Base-by-base conservation (phyloP, 2,329 filamentous ascomycete species). In the Rhytidhysteron rufulum region DNA sequence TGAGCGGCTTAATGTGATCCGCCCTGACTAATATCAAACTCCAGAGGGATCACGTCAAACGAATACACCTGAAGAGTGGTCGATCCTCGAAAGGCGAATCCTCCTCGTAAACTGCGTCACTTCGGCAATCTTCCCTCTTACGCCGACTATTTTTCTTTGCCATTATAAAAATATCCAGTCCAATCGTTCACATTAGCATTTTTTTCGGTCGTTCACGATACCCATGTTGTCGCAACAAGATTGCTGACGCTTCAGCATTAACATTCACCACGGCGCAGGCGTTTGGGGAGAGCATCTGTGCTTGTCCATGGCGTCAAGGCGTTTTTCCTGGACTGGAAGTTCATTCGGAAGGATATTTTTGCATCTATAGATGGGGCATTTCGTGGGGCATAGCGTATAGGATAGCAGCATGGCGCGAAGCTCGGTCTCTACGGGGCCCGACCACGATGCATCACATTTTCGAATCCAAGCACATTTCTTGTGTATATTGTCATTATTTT, bases 41-140 rank as follows among this genome's bases (percentile, higher is more conserved):
- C 17, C 44, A 67, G 63, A 55, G 63, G 52, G 63, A 67, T 44
- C 63, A 67, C 37, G 63, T 67, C 16, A 67, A 67, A 43, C 54
- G 63, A 30, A 67, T 67, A 51, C 63, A 67, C 32, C 52, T 66
- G 25, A 67, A 67, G 49, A 39, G 42, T 17, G 25, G 36, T 15
- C 24, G 42, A 25, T 8, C 7, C 24, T 27, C 24, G 24, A 27
- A 27, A 27, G 7, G 8, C 24, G 24, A 27, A 27, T 8, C 24
- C 7, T 27, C 24, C 24, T 7, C 24, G 8, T 27, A 7, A 27
- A 13, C 24, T 13, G 24, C 24, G 13, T 27, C 24, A 27, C 13
- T 13, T 27, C 24, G 24, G 13, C 13, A 8, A 27, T 27, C 13
- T 27, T 7, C 24, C 24, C 13, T 13, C 7, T 27, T n/a, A n/a